These are phyloP conservation scores for Saccharum officinarum DNA, from an alignment of 176 grass and related monocot species.

Conservation along the genomic window DNA sequence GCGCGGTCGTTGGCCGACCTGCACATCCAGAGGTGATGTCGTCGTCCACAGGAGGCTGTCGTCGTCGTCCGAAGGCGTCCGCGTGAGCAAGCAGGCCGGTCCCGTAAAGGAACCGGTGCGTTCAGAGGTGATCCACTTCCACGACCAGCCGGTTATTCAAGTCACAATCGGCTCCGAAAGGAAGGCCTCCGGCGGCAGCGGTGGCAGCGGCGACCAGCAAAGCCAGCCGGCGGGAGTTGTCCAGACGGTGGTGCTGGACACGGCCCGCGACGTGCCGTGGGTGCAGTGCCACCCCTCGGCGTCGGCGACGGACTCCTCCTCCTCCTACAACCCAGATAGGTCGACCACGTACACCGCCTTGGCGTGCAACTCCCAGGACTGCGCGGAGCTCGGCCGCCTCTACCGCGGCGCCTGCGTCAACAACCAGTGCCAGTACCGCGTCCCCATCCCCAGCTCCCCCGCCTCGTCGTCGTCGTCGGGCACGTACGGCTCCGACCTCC, in stretches of 20 bases:
- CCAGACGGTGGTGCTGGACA: constrained; percentile 1
- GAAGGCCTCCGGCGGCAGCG: too few species aligned
- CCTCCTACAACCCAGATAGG: neutral
- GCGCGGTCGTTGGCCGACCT: neutral
- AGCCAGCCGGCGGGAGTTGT: neutral
- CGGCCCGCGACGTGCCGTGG: constrained; percentile 6
- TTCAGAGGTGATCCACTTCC: neutral
- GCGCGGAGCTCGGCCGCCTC: neutral
- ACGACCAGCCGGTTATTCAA: neutral
- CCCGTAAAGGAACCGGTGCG: neutral
- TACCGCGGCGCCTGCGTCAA: neutral
- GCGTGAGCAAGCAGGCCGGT: neutral
- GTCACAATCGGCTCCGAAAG: neutral
- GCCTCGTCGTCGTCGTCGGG: neutral
- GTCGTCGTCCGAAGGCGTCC: neutral
- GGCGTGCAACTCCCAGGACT: neutral
- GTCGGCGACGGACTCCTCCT: neutral
- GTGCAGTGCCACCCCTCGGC: neutral
- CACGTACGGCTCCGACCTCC: neutral
- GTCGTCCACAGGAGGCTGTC: neutral
- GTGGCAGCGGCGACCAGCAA: neutral
- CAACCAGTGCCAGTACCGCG: constrained; percentile 1
- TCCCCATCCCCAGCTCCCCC: neutral
- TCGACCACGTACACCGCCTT: neutral
- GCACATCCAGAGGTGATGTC: too few species aligned